Evolutionary conservation across 768 basidiomycete genomes (phyloP).

Genomic region (Mycena maculata): DNA sequence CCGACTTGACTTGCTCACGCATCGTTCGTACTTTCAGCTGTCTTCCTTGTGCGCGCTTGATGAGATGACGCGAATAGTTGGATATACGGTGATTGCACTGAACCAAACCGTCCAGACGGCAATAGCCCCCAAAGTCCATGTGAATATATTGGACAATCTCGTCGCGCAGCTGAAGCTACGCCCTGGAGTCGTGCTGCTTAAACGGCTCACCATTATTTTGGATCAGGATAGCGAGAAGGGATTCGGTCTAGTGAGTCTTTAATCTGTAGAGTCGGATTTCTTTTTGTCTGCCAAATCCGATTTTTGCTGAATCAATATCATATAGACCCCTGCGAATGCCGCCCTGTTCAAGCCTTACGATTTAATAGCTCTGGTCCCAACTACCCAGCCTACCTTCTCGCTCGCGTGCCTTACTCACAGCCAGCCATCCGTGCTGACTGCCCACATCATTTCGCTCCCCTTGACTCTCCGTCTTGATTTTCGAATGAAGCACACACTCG

Average conservation of each 20-base stretch:
- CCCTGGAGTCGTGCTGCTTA: constrained; percentile 72
- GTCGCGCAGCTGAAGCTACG: constrained; percentile 71
- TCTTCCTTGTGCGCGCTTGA: constrained; percentile 17
- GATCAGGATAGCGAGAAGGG: constrained; percentile 90
- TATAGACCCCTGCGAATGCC: constrained; percentile 77
- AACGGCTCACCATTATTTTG: constrained; percentile 82
- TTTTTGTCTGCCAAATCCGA: background rate
- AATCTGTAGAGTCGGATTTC: no score
- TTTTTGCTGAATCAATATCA: background rate
- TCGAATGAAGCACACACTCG: constrained; percentile 84
- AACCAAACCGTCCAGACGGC: constrained; percentile 78
- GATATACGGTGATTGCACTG: constrained; percentile 85
- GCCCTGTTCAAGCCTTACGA: constrained; percentile 76
- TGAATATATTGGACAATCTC: constrained; percentile 70
- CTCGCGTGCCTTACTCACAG: constrained; percentile 85
- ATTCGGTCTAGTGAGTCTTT: constrained; percentile 73
- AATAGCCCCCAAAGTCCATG: constrained; percentile 77
- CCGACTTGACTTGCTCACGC: constrained; percentile 75
- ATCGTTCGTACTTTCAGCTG: constrained; percentile 62
- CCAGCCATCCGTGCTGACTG: constrained; percentile 78
- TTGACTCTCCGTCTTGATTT: constrained; percentile 82
- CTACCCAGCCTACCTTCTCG: constrained; percentile 77
- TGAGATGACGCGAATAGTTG: constrained; percentile 63
- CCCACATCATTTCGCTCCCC: constrained; percentile 85
- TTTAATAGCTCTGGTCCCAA: constrained; percentile 80